Base-by-base conservation (phyloP, 495 filamentous ascomycete species). In the Saxophila tyrrhenica region DNA sequence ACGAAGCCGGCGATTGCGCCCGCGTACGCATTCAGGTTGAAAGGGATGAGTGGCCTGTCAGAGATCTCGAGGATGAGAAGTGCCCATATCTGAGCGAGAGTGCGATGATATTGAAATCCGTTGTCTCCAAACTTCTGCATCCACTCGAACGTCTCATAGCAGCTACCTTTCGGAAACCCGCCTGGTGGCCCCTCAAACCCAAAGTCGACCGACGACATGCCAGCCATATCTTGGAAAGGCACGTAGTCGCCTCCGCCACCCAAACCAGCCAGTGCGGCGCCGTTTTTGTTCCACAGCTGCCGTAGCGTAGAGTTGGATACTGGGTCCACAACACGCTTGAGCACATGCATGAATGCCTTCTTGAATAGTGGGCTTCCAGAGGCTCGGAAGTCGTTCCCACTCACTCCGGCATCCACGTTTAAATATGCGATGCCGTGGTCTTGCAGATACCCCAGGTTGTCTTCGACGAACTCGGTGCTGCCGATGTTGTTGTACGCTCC, bases 401-500 rank as follows among this genome's bases (percentile, higher is more conserved):
- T 75, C 10, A 95, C 85, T 25, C 83, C 91, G n/a, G 81, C 76
- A 62, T 90, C 94, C 44, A 98, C 82, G 64, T 98, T 98, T 56
- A 98, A 72, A 66, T 98, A 98, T 7, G 87, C 90, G 48, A 87
- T 77, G 0, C 73, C 84, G 62, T 84, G 68, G 15, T 69, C 64
- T 7, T 81, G 81, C 7, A 87, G 70, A 16, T 69, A 62, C 2
- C 80, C 76, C 9, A 79, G 64, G 48, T 77, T 69, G 20, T 76
- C 77, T 70, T 98, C 92, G 38, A 97, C 91, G 60, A 87, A 89
- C 65, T 98, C 94, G 20, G 94, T 97, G 10, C 87, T 92, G 15
- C 92, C 92, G 51, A 96, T 89, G 32, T 91, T 67, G 66, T 97
- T 97, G 69, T 95, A 96, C 67, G 90, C 88, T 61, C 83, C 83